Evolutionary conservation across 768 basidiomycete genomes (phyloP).

Genomic region (Brasilioporus rufonigricans): DNA sequence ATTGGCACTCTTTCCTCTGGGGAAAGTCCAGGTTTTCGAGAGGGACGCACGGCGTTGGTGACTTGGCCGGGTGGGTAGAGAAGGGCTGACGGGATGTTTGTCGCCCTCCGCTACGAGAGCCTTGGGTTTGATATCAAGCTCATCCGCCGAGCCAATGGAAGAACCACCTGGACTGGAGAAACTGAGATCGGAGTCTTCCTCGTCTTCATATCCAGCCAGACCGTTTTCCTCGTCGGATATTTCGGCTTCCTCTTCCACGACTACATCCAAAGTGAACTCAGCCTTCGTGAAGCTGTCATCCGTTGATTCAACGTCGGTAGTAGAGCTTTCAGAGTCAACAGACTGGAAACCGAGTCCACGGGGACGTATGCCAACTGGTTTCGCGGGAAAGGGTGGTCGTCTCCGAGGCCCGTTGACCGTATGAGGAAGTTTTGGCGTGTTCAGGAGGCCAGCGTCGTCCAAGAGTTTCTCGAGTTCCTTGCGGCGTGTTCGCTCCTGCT

Average conservation of each 20-base stretch:
- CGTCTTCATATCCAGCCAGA: constrained; percentile 68
- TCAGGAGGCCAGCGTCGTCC: constrained; percentile 41
- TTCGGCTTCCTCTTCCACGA: constrained; percentile 54
- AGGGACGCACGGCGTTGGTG: constrained; percentile 44
- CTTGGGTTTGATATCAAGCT: constrained; percentile 29
- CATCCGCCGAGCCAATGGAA: constrained; percentile 54
- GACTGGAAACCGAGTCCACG: constrained; percentile 55
- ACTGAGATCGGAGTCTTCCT: constrained; percentile 54
- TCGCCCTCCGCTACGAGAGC: constrained; percentile 9
- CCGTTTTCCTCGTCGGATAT: constrained; percentile 47
- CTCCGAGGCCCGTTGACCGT: constrained; percentile 11
- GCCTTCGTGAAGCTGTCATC: constrained; percentile 43
- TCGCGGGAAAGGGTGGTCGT: constrained; percentile 19
- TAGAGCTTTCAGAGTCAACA: constrained; percentile 61
- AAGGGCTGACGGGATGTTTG: not conserved
- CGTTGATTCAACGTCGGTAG: constrained; percentile 65
- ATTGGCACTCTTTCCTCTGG: constrained; percentile 31
- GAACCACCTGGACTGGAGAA: constrained; percentile 46
- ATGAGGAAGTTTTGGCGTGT: constrained; percentile 41
- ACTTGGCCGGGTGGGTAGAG: constrained; percentile 14
- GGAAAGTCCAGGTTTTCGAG: constrained; percentile 73
- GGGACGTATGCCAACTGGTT: constrained; percentile 31
- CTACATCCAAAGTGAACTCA: constrained; percentile 51
- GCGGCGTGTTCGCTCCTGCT: constrained; percentile 40
- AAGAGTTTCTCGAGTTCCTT: constrained; percentile 55